Conservation (phyloP, 2,329 filamentous ascomycete species). For the Diplodia intermedia region DNA sequence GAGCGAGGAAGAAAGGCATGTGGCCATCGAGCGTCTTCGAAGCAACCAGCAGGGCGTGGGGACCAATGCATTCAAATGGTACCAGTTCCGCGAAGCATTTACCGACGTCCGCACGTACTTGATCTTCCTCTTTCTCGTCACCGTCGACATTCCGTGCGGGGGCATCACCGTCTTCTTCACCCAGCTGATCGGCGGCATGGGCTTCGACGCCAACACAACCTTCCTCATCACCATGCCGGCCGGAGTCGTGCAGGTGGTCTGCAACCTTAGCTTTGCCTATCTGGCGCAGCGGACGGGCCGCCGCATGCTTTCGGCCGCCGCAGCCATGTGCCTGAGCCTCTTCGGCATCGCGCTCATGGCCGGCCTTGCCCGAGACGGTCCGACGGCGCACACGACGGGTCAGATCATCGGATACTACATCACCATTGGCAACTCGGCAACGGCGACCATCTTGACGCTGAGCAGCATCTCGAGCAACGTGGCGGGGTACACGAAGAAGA, state of each 20-base stretch:
- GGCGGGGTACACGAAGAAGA: conserved; percentile 18
- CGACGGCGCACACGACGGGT: neutral
- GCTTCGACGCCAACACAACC: conserved; percentile 5
- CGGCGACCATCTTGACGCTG: conserved; percentile 8
- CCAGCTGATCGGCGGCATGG: conserved; percentile 13
- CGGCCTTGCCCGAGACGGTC: neutral
- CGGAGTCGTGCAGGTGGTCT: neutral
- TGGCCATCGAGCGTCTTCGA: conserved; percentile 62
- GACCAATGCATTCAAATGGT: conserved; percentile 23
- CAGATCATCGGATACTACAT: conserved; percentile 21
- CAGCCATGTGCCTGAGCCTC: conserved; percentile 14
- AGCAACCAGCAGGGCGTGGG: conserved; percentile 50
- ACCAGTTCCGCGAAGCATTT: conserved; percentile 30
- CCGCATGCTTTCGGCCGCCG: conserved; percentile 5
- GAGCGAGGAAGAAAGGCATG: conserved; percentile 60
- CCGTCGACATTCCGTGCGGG: conserved; percentile 3
- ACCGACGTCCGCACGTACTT: conserved; percentile 18
- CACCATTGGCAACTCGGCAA: conserved; percentile 13
- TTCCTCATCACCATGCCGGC: conserved; percentile 18
- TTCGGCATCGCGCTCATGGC: conserved; percentile 8
- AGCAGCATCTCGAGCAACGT: conserved; percentile 10
- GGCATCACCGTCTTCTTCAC: conserved; percentile 19
- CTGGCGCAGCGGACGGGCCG: neutral
- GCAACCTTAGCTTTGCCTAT: neutral
- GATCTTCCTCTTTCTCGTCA: conserved; percentile 7